A percentile compares a stretch with the other conserved stretches of the same genome.
Conservation (phyloP, 306 rosid genomes). For the Vicia villosa region DNA sequence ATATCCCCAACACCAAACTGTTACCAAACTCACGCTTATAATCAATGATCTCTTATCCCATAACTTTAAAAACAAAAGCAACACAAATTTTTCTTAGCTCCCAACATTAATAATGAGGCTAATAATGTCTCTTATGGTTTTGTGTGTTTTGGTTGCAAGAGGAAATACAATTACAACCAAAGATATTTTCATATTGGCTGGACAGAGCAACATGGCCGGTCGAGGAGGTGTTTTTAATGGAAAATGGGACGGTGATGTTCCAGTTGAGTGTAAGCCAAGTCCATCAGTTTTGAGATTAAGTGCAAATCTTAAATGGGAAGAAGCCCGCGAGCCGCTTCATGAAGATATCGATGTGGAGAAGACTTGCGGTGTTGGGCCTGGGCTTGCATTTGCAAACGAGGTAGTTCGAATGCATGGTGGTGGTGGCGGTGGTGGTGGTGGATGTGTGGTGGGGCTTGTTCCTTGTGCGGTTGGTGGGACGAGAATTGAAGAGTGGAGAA, state of each 20-base stretch:
- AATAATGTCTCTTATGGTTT: neutral
- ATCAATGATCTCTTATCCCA: neutral
- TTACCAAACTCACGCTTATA: neutral
- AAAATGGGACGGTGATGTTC: conserved; percentile 46
- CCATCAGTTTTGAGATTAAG: conserved; percentile 37
- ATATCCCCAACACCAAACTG: neutral
- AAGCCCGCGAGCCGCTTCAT: conserved; percentile 65
- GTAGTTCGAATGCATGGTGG: conserved; percentile 6
- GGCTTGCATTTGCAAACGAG: conserved; percentile 60
- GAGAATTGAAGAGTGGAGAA: conserved; percentile 47
- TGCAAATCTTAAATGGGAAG: conserved; percentile 52
- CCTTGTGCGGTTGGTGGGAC: conserved; percentile 76
- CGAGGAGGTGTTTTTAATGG: conserved; percentile 52
- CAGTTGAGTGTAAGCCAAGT: conserved; percentile 44
- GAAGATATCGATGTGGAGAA: conserved; percentile 54
- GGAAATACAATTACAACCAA: neutral
- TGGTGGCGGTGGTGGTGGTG: neutral
- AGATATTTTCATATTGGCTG: conserved; percentile 58
- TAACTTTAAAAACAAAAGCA: neutral
- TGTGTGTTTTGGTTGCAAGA: neutral
- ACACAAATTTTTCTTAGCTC: neutral
- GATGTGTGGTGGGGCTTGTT: conserved; percentile 49
- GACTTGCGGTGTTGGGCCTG: conserved; percentile 68
- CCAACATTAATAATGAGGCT: neutral
- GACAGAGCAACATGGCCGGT: conserved; percentile 84